Percentiles rank a stretch among this genome's conserved stretches.
phyloP scores from a whole-genome alignment of 2,329 filamentous ascomycete genomes.

The Fusarium buharicum region DNA sequence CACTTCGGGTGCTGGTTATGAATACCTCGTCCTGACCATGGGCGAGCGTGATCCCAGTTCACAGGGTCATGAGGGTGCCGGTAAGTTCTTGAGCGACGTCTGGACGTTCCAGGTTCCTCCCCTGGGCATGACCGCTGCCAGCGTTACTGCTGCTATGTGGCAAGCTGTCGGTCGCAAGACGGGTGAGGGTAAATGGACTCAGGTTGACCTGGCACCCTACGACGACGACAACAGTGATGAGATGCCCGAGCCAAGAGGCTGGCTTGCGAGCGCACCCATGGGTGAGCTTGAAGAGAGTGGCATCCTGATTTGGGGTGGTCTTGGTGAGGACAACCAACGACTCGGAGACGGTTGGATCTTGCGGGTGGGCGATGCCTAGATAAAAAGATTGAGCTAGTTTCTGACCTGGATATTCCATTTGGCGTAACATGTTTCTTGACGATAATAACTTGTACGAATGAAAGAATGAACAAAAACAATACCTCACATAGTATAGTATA shows the following conservation, averaged over 20 bases:
- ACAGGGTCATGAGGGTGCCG: constrained; percentile 61
- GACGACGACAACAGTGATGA: constrained; percentile 63
- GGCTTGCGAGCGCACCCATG: constrained; percentile 66
- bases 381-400: constrained; percentile 8
- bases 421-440: constrained; percentile 26
- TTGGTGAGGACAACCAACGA: constrained; percentile 61
- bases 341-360: constrained; percentile 73
- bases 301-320: constrained; percentile 70
- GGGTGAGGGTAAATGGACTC: constrained; percentile 68
- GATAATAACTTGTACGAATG: constrained; percentile 24
- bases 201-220: constrained; percentile 58
- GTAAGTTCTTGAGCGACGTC: constrained; percentile 67
- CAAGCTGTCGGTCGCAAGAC: constrained; percentile 63
- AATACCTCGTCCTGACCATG: constrained; percentile 71
- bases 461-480: constrained; percentile 11
- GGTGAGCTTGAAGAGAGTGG: constrained; percentile 68
- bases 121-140: constrained; percentile 63
- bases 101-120: constrained; percentile 73
- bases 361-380: constrained; percentile 55
- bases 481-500: constrained; percentile 22
- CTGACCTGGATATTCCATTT: constrained; percentile 20
- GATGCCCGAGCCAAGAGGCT: constrained; percentile 65
- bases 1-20: constrained; percentile 67
- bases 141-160: constrained; percentile 65
- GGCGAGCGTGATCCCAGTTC: constrained; percentile 65